Evolutionary conservation across 2,329 filamentous ascomycete species (phyloP).

Genomic region (Fusarium verticillioides): DNA sequence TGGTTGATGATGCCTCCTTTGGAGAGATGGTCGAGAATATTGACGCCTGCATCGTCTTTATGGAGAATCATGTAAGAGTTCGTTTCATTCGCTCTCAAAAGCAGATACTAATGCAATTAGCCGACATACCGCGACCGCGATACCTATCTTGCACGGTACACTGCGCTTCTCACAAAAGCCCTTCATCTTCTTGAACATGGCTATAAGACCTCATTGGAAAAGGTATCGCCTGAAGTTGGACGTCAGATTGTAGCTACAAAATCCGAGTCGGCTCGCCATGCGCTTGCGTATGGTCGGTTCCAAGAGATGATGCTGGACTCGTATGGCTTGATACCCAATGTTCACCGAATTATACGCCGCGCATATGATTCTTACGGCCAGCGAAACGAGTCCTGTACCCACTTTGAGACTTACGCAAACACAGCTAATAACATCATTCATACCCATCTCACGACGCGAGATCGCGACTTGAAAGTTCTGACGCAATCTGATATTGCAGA

Average conservation of each 20-base stretch:
- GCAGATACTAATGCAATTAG: slow-evolving; percentile 53
- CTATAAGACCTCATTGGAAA: slow-evolving; percentile 63
- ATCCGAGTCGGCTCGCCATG: slow-evolving; percentile 69
- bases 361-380: slow-evolving; percentile 65
- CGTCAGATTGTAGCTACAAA: slow-evolving; percentile 65
- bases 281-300: slow-evolving; percentile 69
- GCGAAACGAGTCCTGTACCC: slow-evolving; percentile 54
- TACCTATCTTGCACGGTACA: slow-evolving; percentile 87
- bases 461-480: slow-evolving; percentile 63
- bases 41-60: slow-evolving; percentile 92
- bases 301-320: slow-evolving; percentile 68
- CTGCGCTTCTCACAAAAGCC: slow-evolving; percentile 77
- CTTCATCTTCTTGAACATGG: slow-evolving; percentile 70
- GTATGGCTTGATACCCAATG: slow-evolving; percentile 65
- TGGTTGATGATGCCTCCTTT: slow-evolving; percentile 87
- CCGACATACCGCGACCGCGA: slow-evolving; percentile 87
- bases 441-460: slow-evolving; percentile 63
- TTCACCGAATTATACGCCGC: slow-evolving; percentile 62
- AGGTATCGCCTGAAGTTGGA: slow-evolving; percentile 64
- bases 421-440: slow-evolving; percentile 66
- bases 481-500: slow-evolving; percentile 65
- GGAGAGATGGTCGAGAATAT: slow-evolving; percentile 88
- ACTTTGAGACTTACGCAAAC: slow-evolving; percentile 63
- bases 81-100: neutral
- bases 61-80: slow-evolving; percentile 80